Base-by-base conservation (phyloP, 768 basidiomycete genomes). In the Saitozyma podzolica region DNA sequence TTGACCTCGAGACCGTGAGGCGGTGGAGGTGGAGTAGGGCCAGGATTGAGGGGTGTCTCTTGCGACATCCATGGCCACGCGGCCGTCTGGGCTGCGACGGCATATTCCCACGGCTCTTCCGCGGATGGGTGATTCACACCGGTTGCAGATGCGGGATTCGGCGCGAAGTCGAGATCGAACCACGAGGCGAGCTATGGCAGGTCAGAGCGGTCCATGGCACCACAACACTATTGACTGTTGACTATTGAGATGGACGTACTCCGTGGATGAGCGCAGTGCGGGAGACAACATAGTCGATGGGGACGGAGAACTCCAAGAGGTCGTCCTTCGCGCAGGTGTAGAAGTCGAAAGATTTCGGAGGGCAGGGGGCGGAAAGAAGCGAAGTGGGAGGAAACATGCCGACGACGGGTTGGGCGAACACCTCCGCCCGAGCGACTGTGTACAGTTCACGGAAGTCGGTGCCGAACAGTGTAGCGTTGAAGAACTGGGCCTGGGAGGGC, bases 321-420 rank as follows among this genome's bases (percentile, higher is more conserved):
- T 75, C 70, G 5, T 73, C 64, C 43, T 61, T 68, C 5, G 64
- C 62, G 43, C 72, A 66, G 9, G 70, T 70, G 58, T 77, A 72
- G 61, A 79, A 79, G 50, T 79, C 76, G 65, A 79, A 77, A 6
- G 65, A 61, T 60, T 68, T 73, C 4, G 78, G 75, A n/a, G 68
- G 50, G 56, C 69, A 70, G 14, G 74, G 67, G 37, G 62, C 50
- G 3, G 72, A 63, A 3, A 78, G 50, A 8, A 78, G 67, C 0
- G 74, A 71, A 0, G 70, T 56, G 14, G 78, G 75, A 1, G 72
- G 72, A 53, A 79, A 77, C 67, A 75, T 73, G 14, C 78, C 78
- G 39, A 79, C 73, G 29, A 79, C 68, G 0, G 76, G 76, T 61
- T 79, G 78, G 19, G 73, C 77, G 52, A 79, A 79, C 6, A 73